Base-by-base conservation (phyloP, 768 basidiomycete genomes). In the Naganishia randhawae region DNA sequence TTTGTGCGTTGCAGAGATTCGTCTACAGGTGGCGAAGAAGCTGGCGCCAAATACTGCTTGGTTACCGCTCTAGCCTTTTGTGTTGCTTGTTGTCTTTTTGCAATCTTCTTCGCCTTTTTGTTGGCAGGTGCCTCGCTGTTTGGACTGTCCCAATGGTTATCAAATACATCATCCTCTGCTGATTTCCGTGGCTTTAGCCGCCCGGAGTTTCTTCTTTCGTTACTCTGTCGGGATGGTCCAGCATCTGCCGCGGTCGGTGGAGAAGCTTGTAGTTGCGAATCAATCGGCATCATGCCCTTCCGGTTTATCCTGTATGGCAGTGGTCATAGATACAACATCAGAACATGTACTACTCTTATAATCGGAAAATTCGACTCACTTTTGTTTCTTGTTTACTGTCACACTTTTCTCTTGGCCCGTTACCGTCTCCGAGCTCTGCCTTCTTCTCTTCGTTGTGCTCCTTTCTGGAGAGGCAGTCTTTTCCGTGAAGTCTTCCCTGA, bases 271-370 rank as follows among this genome's bases (percentile, higher is more conserved):
- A 61, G 39, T 11, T 29, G 57, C 39, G 37, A 19, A 29, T 61
- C 57, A 22, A 61, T 41, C 27, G 57, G 57, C 57, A 61, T 61
- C 19, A 25, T 39, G n/a, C 57, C 57, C 39, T 37, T 61, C 1
- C 57, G 57, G 22, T 13, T 41, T 25, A 39, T 25, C 29, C 57
- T 61, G 17, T 3, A 48, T 39, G 1, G 37, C 37, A 61, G 27
- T 9, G 7, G 16, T 10, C 4, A 61, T 61, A 37, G 41, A 39
- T 11, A 13, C 32, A 13, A 27, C 16, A 39, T 16, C 7, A 61
- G 37, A n/a, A 3, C 11, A 25, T 22, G 29, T 9, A 61, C 27
- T 11, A 27, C 19, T 22, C 10, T 27, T 42, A 29, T 29, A 39
- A 41, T 35, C n/a, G 22, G 37, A 16, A 19, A 25, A 19, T 5